Base-by-base conservation (phyloP, 306 rosid species). In the Dryas octopetala region DNA sequence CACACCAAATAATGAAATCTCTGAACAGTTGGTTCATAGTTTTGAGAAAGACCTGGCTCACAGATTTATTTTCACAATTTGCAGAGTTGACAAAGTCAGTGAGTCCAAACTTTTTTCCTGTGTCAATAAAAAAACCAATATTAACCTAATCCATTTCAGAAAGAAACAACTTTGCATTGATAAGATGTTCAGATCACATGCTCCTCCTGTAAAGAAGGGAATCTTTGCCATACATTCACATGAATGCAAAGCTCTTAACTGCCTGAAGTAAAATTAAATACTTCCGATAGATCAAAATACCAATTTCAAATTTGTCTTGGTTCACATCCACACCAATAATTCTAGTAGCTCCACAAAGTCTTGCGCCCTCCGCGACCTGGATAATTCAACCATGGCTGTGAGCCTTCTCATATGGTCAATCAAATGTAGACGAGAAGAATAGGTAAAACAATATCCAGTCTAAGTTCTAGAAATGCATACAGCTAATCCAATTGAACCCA, bases 331-430 rank as follows among this genome's bases (percentile, higher is more conserved):
- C 90, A 1, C 98, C 98, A 10, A 91, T 94, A 45, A 91, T 91
- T 85, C 75, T 90, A 10, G 85, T 28, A 66, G 96, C 97, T 85
- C 94, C 93, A 60, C 97, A 88, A 17, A 94, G 81, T 79, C 97
- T 89, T 59, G 98, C 93, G 74, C 96, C 96, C 83, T 94, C 98
- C 2, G 97, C 96, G 48, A 91, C 96, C 97, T 90, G 79, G 15
- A 62, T 71, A 74, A 74, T 38, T 41, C 80, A 70, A 51, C 52
- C 75, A 70, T 54, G 70, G 53, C 66, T 38, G 73, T 78, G 48
- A 74, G 62, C 19, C 19, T 70, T 13, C 67, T 32, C 11, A 65
- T 1, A 40, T 51, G 57, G 5, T 51, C 65, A 55, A 19, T 15
- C 19, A 63, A 65, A 65, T 40, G 59, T 12, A 12, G 19, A 68